Evolutionary conservation across 805 yeast genomes (phyloP), one percentile per base, ranked within the genome.

Genomic region (Candida namnaoensis): DNA sequence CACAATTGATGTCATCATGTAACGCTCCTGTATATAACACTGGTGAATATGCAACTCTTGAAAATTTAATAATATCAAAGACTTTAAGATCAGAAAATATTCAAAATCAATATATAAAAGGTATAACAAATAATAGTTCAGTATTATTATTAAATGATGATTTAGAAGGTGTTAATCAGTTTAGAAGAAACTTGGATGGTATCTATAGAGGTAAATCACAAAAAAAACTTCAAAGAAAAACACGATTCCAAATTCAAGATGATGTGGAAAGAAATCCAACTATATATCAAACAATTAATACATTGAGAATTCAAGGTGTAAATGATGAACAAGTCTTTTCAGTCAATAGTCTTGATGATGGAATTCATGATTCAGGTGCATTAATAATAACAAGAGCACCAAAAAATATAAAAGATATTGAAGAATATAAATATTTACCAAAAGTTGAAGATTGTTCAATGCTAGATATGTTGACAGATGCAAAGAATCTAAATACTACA

Each of bases 71-170:
- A 1, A 69, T 87, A 5, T 62, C 86, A 15, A 83, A 87, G 8
- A 82, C 80, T 53, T 69, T 82, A 0, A 70, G 73, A 46, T 74
- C 76, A 42, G 72, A 86, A 0, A 56, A 63, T 5, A 44, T 51
- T 6, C 82, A 90, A 0, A 12, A 74, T 19, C 19, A 74, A 13
- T 64, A 78, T 44, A 39, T 64, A 5, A 57, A 65, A 1, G 58
- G 63, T 37, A 60, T 87, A 12, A 48, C 55, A 10, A 46, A 52
- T 0, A 54, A 64, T 3, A 72, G 90, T 1, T 78, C 77, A 43
- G 58, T 88, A 3, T 48, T 90, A 37, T 58, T 90, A 23, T 51
- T 90, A 13, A 59, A 66, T n/a, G 87, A 86, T 55, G 91, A 88
- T 3, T 69, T 84, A 75, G 95, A 95, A 2, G 68, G 76, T 35